Evolutionary conservation across 1,284 basidiomycete species (phyloP), one percentile per base, ranked within the genome.

Genomic region (Ganoderma sinense): DNA sequence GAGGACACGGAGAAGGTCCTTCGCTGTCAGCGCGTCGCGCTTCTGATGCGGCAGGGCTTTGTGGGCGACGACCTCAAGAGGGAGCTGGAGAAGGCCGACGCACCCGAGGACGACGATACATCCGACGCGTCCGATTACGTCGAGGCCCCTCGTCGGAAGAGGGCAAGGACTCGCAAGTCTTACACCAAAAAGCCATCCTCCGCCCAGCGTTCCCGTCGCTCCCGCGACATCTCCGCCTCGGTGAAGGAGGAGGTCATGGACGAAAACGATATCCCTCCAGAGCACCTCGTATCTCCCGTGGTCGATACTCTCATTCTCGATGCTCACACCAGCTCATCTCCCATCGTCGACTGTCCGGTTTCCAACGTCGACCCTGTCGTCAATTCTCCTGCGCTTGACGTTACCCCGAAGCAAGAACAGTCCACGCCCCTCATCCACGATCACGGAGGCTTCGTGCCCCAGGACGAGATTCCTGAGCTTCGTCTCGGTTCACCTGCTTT

Each of bases 21-120:
- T 58, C 81, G 84, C 64, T 87, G 84, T 73, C 80, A 82, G 66
- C 80, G 78, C 62, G 78, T 87, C 8, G 86, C 87, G 4, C 77
- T 81, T 29, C 76, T 87, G 18, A 68, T 87, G 59, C 78, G 84
- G 72, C 77, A 80, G 48, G 86, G 85, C 14, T 77, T 83, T 67
- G 76, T 79, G 31, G 82, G 82, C 48, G 76, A 78, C 58, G 82
- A 81, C 59, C 75, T 86, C 11, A 76, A 80, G 70, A 69, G 72
- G 43, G 78, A 77, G 69, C 76, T 80, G 51, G 74, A 76, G 69
- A 75, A 70, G 66, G 63, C 63, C 6, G 71, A 64, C 3, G 67
- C 59, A 18, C 48, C n/a, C 5, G 64, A 61, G 20, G 69, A 69
- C 41, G 64, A 36, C 40, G 62, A 65, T 51, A 29, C 40, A 11